Percentiles rank a stretch among this genome's conserved stretches.
phyloP scores from a whole-genome alignment of 805 yeast genomes.

The Scheffersomyces coipomensis region DNA sequence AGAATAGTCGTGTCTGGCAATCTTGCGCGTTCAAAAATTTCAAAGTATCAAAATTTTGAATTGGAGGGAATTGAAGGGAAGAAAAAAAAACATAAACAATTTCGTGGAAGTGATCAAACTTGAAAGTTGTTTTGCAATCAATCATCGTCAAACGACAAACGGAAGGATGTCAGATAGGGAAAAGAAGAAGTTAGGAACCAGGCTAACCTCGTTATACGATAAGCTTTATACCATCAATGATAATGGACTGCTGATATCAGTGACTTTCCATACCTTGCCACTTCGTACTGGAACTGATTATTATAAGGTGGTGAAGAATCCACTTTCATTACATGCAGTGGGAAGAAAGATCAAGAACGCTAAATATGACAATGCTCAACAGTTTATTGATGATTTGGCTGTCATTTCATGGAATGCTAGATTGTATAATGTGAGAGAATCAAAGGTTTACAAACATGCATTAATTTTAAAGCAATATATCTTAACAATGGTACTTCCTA shows the following conservation, averaged over 20 bases:
- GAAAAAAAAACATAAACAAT: too few relatives aligned
- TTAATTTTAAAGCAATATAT: conserved; percentile 54
- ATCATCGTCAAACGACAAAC: too few relatives aligned
- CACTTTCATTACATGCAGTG: conserved; percentile 78
- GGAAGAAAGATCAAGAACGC: conserved; percentile 54
- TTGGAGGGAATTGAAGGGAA: too few relatives aligned
- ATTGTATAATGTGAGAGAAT: conserved; percentile 70
- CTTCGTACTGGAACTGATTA: conserved; percentile 72
- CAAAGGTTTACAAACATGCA: conserved; percentile 69
- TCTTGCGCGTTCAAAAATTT: too few relatives aligned
- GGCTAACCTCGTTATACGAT: conserved; percentile 33
- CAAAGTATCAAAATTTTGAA: too few relatives aligned
- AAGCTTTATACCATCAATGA: conserved; percentile 41
- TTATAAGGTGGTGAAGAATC: conserved; percentile 72
- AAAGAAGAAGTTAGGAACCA: conserved; percentile 32
- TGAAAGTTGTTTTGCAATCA: too few relatives aligned
- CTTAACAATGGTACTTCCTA: conserved; percentile 46
- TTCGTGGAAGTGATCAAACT: too few relatives aligned
- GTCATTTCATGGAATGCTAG: conserved; percentile 92
- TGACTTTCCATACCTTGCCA: conserved; percentile 72
- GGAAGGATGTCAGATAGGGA: conserved; percentile 38
- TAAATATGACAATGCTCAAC: conserved; percentile 59
- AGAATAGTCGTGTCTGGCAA: too few relatives aligned
- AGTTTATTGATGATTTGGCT: conserved; percentile 72
- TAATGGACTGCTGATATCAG: conserved; percentile 45